Percentiles rank a stretch among this genome's conserved stretches.
Evolutionary conservation across 345 rosid species (phyloP).

Genomic region (Citrus australasica): DNA sequence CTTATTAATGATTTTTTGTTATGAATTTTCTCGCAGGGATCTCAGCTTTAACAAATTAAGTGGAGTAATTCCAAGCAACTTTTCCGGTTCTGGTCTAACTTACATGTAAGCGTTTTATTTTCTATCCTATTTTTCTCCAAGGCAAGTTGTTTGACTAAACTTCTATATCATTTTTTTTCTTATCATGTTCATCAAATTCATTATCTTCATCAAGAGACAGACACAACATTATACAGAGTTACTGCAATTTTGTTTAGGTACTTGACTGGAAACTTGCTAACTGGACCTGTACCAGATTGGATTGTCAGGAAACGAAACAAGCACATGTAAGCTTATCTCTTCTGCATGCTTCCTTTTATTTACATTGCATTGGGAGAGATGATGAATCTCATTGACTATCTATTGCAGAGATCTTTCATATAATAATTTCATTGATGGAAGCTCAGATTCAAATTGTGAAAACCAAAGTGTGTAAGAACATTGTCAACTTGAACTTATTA

Average conservation of each 20-base stretch:
- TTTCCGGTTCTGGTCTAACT: background rate
- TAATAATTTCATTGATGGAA: conserved; percentile 23
- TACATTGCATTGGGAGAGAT: background rate
- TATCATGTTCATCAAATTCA: background rate
- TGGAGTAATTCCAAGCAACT: conserved; percentile 28
- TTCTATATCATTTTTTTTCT: too few species aligned
- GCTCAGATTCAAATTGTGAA: conserved; percentile 4
- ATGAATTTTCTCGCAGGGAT: conserved; percentile 30
- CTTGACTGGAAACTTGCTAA: conserved; percentile 36
- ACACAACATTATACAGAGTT: too few species aligned
- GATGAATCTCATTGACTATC: background rate
- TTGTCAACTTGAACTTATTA: background rate
- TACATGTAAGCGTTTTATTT: conserved; percentile 9
- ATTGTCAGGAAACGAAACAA: too few species aligned
- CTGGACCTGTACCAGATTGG: conserved; percentile 10
- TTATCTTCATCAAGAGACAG: too few species aligned
- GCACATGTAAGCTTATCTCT: too few species aligned
- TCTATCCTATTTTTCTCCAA: background rate
- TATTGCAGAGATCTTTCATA: conserved; percentile 36
- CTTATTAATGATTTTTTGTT: background rate
- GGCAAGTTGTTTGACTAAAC: background rate
- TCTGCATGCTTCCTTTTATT: too few species aligned
- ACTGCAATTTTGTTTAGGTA: conserved; percentile 15
- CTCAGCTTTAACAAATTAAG: conserved; percentile 45
- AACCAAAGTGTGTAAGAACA: conserved; percentile 15